phyloP scores from a whole-genome alignment of 225 moss, liverwort and hornwort genomes.

The Ulota crispa region DNA sequence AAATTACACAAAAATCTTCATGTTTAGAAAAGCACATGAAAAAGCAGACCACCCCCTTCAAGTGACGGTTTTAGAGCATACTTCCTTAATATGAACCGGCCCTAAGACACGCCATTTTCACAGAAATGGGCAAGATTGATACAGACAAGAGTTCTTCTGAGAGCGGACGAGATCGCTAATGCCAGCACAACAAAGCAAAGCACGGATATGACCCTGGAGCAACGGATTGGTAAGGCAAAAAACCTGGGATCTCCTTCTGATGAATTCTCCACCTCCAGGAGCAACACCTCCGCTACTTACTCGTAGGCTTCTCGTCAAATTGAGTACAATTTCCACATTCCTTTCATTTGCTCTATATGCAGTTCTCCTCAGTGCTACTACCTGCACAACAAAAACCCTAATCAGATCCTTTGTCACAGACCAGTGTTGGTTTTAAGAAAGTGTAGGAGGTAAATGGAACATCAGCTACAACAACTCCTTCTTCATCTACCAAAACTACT shows the following conservation, averaged over 20 bases:
- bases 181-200: background rate
- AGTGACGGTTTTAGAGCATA: no score
- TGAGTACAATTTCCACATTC: background rate
- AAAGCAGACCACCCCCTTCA: no score
- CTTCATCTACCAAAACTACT: background rate
- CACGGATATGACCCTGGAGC: background rate
- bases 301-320: background rate
- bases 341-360: background rate
- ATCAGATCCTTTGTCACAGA: background rate
- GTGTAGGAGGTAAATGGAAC: background rate
- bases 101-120: background rate
- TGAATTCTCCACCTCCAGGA: background rate
- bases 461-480: background rate
- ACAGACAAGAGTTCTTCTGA: background rate
- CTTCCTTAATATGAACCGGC: background rate
- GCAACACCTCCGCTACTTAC: background rate
- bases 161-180: background rate
- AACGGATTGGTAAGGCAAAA: background rate
- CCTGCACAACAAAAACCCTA: conserved; percentile 27
- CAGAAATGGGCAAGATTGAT: background rate
- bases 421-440: background rate
- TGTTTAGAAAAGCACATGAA: no score
- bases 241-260: conserved; percentile 34
- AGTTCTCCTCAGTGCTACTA: conserved; percentile 8
- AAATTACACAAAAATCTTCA: no score